Evolutionary conservation across 176 grass and related monocot genomes (phyloP), one percentile per base, ranked within the genome.

Genomic region (Phyllostachys edulis): DNA sequence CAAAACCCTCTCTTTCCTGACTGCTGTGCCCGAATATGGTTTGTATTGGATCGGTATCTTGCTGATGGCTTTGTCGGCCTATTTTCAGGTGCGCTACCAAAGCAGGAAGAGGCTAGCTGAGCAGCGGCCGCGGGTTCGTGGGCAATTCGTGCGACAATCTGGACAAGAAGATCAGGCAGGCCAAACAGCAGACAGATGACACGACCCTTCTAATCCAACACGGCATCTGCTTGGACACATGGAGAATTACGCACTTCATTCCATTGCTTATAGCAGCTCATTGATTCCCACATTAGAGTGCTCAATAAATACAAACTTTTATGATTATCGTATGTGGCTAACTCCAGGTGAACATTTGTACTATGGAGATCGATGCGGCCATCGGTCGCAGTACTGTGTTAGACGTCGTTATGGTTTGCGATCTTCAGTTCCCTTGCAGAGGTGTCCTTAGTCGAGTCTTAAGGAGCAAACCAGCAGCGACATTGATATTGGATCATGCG

Each of bases 61-160:
- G 84, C 77, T 92, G 57, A 85, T 88, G 85, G 67, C 84, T 23
- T 90, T 84, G 65, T 64, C 39, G 18, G 37, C 69, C 64, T 72
- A 50, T 85, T 85, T 84, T 44, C 82, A 96, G 96, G 96, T 99
- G 49, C 93, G 91, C 44, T 96, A 94, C 66, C 93, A 96, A n/a
- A 99, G 88, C 90, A 93, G 93, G 78, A 99, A 96, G 96, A 94
- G 70, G 62, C 74, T 90, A 4, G 96, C 96, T 77, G 96, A 99
- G 69, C 91, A 92, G 81, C 91, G 91, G 17, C 96, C 91, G 8
- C 83, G 93, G 1, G 77, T 99, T 32, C 89, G 87, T 62, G 93
- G 96, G 27, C 96, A 99, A 63, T 99, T 96, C 60, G 91, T 94
- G 51, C 85, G 96, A 52, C 96, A 92, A 73, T 44, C 76, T 38